phyloP scores from a whole-genome alignment of 768 basidiomycete species.

The Tricholoma flavovirens region DNA sequence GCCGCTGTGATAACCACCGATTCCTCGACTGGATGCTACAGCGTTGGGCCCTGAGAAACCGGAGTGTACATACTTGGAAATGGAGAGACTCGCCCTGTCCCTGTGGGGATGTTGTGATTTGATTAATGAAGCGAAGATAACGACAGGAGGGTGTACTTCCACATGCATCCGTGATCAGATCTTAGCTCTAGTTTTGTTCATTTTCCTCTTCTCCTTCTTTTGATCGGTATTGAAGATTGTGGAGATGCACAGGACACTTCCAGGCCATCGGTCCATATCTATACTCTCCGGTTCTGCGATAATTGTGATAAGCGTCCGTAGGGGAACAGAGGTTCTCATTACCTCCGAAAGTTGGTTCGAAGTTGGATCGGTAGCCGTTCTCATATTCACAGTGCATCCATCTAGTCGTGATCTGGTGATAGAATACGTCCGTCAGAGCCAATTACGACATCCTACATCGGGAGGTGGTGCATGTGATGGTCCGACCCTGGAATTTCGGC shows the following conservation, averaged over 20 bases:
- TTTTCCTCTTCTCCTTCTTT: constrained; percentile 1
- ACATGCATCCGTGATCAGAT: not conserved
- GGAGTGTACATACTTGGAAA: not conserved
- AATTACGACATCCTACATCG: not conserved
- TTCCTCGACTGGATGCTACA: not conserved
- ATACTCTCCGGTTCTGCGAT: not conserved
- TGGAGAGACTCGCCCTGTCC: not conserved
- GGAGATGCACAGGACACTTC: not conserved
- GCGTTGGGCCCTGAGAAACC: not conserved
- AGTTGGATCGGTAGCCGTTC: not conserved
- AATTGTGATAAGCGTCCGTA: not conserved
- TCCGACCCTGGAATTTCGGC: not conserved
- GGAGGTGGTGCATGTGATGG: not conserved
- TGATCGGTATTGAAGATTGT: constrained; percentile 2
- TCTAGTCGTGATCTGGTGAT: not conserved
- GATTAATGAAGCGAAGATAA: not conserved
- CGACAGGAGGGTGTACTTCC: not conserved
- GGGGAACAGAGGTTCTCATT: not conserved
- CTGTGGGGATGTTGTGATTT: not conserved
- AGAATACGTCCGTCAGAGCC: not conserved
- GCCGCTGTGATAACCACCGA: not conserved
- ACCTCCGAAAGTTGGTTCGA: not conserved
- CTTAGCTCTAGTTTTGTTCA: not conserved
- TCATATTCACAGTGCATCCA: not conserved
- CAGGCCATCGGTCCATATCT: not conserved